These are phyloP conservation scores for Fomitopsis serialis DNA, from an alignment of 768 basidiomycete species.

Conservation along the genomic window DNA sequence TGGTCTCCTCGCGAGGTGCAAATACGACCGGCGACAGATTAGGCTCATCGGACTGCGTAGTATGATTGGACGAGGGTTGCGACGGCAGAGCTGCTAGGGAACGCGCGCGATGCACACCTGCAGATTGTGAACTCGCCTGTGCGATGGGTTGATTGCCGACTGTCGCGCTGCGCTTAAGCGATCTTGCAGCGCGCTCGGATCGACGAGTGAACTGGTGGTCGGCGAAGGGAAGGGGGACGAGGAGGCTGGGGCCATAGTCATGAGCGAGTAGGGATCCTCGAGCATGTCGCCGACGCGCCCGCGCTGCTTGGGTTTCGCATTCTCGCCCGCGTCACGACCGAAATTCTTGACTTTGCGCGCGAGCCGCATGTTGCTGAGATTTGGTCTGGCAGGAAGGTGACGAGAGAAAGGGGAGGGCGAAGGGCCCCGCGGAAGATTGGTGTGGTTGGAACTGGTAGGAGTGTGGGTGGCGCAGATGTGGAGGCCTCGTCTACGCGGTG, in stretches of 20 bases:
- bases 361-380: constrained; percentile 29
- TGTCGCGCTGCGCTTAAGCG: constrained; percentile 16
- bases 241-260: neutral
- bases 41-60: neutral
- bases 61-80: neutral
- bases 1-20: constrained; percentile 6
- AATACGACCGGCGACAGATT: constrained; percentile 13
- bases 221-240: constrained; percentile 9
- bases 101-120: constrained; percentile 14
- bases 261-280: constrained; percentile 9
- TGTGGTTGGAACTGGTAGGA: neutral
- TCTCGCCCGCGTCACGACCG: constrained; percentile 31
- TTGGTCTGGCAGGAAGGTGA: constrained; percentile 11
- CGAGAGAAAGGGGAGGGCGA: constrained; percentile 6
- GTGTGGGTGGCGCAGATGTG: neutral
- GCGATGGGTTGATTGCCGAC: constrained; percentile 6
- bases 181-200: neutral
- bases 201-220: neutral
- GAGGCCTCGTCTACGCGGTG: neutral
- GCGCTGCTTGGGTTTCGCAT: constrained; percentile 1
- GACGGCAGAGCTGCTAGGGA: constrained; percentile 15
- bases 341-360: constrained; percentile 40
- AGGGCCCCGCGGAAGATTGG: neutral
- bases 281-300: constrained; percentile 4
- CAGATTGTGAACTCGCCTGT: neutral